Conservation (phyloP, 306 rosid genomes). For the Cucurbita ficifolia region DNA sequence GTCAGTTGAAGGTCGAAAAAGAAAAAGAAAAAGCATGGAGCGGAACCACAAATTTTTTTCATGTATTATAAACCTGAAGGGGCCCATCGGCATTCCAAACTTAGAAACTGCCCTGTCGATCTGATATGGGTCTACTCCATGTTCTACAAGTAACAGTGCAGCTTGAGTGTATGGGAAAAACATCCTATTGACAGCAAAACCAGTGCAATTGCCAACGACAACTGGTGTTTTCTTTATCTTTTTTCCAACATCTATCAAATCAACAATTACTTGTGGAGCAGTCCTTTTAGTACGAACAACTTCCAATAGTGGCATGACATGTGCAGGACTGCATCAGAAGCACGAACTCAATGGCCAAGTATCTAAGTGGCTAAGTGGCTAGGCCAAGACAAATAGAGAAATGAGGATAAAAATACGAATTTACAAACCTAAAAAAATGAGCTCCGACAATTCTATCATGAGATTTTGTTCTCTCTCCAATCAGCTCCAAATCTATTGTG, state of each 20-base stretch:
- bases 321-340: constrained; percentile 74
- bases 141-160: constrained; percentile 68
- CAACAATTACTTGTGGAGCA: constrained; percentile 75
- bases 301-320: constrained; percentile 93
- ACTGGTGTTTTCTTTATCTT: constrained; percentile 85
- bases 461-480: constrained; percentile 71
- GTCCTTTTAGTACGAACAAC: constrained; percentile 72
- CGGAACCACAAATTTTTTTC: constrained; percentile 7
- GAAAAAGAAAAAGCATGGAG: not conserved
- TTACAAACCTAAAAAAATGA: constrained; percentile 78
- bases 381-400: not conserved
- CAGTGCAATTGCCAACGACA: constrained; percentile 96
- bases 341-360: constrained; percentile 11
- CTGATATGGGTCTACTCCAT: constrained; percentile 68
- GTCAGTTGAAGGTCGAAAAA: not conserved
- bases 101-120: constrained; percentile 56
- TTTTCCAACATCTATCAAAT: constrained; percentile 66
- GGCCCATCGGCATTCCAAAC: constrained; percentile 96
- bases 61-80: constrained; percentile 57
- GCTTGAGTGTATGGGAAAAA: constrained; percentile 91
- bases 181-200: constrained; percentile 91
- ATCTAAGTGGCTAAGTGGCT: not conserved
- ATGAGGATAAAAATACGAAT: not conserved
- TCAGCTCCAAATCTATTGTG: constrained; percentile 85
- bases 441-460: constrained; percentile 80